Percentiles rank a stretch among this genome's conserved stretches.
Conservation (phyloP, 148 eudicot genomes). For the Vaccinium myrtillus region DNA sequence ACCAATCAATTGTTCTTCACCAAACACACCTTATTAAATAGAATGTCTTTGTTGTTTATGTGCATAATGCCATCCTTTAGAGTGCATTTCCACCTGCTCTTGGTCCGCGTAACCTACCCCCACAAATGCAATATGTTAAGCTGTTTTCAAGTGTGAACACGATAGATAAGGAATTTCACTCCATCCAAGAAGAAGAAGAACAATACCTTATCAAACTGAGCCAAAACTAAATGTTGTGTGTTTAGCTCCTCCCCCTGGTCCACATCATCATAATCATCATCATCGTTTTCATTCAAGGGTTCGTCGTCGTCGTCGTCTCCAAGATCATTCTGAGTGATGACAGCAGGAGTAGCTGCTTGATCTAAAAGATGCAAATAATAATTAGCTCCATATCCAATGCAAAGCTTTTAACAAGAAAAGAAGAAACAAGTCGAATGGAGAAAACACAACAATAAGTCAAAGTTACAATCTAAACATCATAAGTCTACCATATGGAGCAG, state of each 20-base stretch:
- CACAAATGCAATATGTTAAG: conserved; percentile 12
- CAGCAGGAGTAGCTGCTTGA: conserved; percentile 80
- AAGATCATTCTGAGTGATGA: conserved; percentile 57
- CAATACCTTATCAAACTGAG: conserved; percentile 96
- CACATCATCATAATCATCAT: conserved; percentile 83
- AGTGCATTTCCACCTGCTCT: conserved; percentile 98
- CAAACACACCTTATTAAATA: conserved; percentile 80
- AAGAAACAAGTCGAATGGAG: conserved; percentile 2
- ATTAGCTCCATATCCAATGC: conserved; percentile 20
- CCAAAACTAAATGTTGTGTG: conserved; percentile 86
- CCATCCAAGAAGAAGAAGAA: conserved; percentile 1
- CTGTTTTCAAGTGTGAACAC: neutral
- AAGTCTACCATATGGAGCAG: conserved; percentile 73
- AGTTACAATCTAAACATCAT: conserved; percentile 22
- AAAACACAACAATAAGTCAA: conserved; percentile 10
- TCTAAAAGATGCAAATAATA: conserved; percentile 37
- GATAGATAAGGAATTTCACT: neutral
- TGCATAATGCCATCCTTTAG: conserved; percentile 98
- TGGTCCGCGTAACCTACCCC: conserved; percentile 79
- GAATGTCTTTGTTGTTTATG: conserved; percentile 88
- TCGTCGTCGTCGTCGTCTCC: conserved; percentile 81
- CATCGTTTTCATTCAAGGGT: conserved; percentile 88
- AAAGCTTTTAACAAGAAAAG: neutral
- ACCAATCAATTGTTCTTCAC: neutral
- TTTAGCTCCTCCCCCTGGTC: conserved; percentile 90